Evolutionary conservation across 2,329 filamentous ascomycete species (phyloP), one percentile per base, ranked within the genome.

Genomic region (Fusarium bactridioides): DNA sequence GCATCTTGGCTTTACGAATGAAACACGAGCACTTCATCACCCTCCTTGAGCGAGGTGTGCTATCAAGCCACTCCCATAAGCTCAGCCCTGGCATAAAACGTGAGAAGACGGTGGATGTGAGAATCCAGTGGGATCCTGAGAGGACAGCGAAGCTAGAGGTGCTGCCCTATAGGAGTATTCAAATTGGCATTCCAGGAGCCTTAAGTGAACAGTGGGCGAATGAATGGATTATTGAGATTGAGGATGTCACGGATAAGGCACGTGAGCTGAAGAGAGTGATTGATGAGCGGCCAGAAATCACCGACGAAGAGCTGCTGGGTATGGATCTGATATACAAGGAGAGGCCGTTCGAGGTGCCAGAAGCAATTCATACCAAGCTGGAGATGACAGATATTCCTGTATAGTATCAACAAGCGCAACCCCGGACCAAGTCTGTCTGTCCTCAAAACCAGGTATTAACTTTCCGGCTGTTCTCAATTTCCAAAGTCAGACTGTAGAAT

Each of bases 71-170:
- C 33, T 64, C 40, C n/a, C 56, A 55, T 37, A 69, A 56, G 23
- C 5, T 27, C 4, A 58, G 57, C 18, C 43, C 37, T 13, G 37
- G 48, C 9, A 55, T 45, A 16, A 76, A 58, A 45, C 78, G 77
- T n/a, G 77, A 76, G 51, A 80, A 76, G 68, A 64, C 79, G 7
- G 58, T 61, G 8, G 76, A 80, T 23, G 87, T 91, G 1, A 83
- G 85, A n/a, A 83, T 91, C 12, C 89, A 91, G 76, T 92, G 90
- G 89, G 90, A 91, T 78, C 89, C 89, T 0, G 90, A 91, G 76
- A 76, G 90, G 25, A 82, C 82, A 29, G 77, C 85, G 4, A 76
- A 78, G 40, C 76, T 90, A 16, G 83, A 78, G 16, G 82, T 80
- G 68, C 68, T 90, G 57, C 77, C 74, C 12, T 84, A 88, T 75